Percentiles rank a stretch among this genome's conserved stretches.
Conservation (phyloP, 2,329 filamentous ascomycete species). For the Fusarium sp. region DNA sequence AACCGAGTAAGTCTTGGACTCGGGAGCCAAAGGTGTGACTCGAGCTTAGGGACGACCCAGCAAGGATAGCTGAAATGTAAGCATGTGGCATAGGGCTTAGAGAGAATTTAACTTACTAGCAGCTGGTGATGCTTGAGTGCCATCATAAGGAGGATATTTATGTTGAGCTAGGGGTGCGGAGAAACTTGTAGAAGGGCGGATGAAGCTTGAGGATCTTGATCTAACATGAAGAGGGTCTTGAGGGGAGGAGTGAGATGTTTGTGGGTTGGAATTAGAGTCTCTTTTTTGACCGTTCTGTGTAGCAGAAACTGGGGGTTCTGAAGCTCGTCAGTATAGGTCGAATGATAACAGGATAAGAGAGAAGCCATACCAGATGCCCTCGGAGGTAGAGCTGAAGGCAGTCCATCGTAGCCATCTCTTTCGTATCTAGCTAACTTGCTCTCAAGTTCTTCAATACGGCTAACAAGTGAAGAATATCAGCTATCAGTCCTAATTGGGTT, state of each 20-base stretch:
- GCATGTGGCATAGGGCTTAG: background rate
- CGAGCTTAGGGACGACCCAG: conserved; percentile 37
- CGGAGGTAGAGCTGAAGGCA: conserved; percentile 13
- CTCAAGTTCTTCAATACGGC: conserved; percentile 40
- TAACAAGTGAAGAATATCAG: background rate
- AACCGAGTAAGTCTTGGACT: conserved; percentile 37
- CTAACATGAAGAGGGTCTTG: conserved; percentile 25
- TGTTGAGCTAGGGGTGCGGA: conserved; percentile 23
- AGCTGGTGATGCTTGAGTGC: conserved; percentile 28
- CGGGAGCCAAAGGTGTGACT: conserved; percentile 39
- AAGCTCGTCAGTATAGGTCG: background rate
- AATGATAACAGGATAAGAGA: rapidly evolving
- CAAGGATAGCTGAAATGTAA: conserved; percentile 31
- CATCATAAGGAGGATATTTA: conserved; percentile 11
- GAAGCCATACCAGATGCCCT: conserved; percentile 20
- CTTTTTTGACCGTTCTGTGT: conserved; percentile 1
- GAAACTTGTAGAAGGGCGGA: conserved; percentile 38
- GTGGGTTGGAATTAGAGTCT: conserved; percentile 13
- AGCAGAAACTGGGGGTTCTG: conserved; percentile 5
- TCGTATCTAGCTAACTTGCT: conserved; percentile 38
- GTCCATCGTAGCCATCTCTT: conserved; percentile 26
- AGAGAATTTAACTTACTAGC: conserved; percentile 18
- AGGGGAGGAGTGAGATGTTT: conserved; percentile 31
- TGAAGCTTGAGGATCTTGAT: conserved; percentile 36
- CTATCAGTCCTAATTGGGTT: background rate